These are phyloP conservation scores for Coemansia reversa DNA, from an alignment of 192 early-diverging fungal genomes.

Conservation along the genomic window DNA sequence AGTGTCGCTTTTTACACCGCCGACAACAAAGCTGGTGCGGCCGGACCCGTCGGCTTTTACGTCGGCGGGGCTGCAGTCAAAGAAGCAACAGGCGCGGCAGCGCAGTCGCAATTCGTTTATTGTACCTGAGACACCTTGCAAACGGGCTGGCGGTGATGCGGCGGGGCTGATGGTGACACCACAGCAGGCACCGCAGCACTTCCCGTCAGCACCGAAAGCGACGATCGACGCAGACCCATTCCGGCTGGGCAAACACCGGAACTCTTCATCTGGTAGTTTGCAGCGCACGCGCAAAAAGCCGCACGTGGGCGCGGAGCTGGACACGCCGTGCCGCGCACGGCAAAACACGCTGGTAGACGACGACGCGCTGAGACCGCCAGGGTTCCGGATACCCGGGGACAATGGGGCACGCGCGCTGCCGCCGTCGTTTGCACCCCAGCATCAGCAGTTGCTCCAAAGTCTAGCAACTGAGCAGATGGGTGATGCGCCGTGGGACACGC, in stretches of 20 bases:
- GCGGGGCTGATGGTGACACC: conserved; percentile 10
- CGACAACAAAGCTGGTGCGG: conserved; percentile 52
- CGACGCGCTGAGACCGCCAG: conserved; percentile 30
- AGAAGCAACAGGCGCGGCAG: conserved; percentile 41
- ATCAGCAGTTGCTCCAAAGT: conserved; percentile 33
- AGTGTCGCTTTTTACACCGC: conserved; percentile 51
- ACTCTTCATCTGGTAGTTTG: conserved; percentile 46
- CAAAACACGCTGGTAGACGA: conserved; percentile 54
- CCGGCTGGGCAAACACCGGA: conserved; percentile 51
- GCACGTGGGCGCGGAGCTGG: conserved; percentile 35
- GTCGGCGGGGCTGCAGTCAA: conserved; percentile 53
- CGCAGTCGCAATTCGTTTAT: conserved; percentile 27
- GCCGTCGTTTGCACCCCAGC: conserved; percentile 38
- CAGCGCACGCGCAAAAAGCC: conserved; percentile 46
- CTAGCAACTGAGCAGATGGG: conserved; percentile 21
- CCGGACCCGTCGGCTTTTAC: conserved; percentile 52
- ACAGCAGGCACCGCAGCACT: background rate
- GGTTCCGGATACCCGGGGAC: conserved; percentile 25
- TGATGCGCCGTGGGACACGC: conserved; percentile 17
- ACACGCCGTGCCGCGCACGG: conserved; percentile 46
- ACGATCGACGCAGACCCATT: conserved; percentile 25
- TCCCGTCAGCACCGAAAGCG: conserved; percentile 11
- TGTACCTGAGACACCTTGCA: conserved; percentile 52
- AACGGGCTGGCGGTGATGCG: conserved; percentile 17
- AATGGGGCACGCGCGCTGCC: conserved; percentile 14